Percentiles rank a stretch among this genome's conserved stretches.
phyloP scores from a whole-genome alignment of 148 eudicot species.

The Chenopodium album region DNA sequence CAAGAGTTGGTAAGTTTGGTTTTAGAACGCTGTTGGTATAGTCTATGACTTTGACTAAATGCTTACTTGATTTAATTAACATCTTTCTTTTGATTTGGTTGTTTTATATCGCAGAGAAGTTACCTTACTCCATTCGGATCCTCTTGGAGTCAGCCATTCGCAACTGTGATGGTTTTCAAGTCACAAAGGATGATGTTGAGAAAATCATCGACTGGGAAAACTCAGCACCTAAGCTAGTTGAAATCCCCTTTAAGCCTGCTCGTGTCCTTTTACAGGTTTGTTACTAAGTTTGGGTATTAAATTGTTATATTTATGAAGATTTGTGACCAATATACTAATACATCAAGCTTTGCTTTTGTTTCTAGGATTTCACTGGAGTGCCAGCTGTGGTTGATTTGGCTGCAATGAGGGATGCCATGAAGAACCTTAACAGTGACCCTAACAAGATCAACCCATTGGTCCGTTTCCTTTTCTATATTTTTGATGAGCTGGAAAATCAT shows the following conservation, averaged over 20 bases:
- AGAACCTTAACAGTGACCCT: slow-evolving; percentile 70
- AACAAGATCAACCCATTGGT: slow-evolving; percentile 97
- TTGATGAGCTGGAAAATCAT: not conserved
- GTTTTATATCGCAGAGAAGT: slow-evolving; percentile 48
- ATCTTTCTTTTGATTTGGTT: not conserved
- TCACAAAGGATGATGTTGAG: slow-evolving; percentile 80
- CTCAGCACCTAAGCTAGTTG: slow-evolving; percentile 84
- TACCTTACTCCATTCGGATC: slow-evolving; percentile 86
- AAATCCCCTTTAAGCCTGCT: slow-evolving; percentile 95
- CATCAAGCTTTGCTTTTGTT: slow-evolving; percentile 13
- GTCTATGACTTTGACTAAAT: not conserved
- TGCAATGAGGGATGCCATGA: slow-evolving; percentile 87
- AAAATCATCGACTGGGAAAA: slow-evolving; percentile 97
- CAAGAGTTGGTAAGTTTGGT: slow-evolving; percentile 63
- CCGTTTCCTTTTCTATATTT: slow-evolving; percentile 9
- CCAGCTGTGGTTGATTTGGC: slow-evolving; percentile 99
- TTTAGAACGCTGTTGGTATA: not conserved
- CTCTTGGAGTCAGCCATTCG: slow-evolving; percentile 90
- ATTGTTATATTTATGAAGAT: not conserved
- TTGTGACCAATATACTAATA: not conserved
- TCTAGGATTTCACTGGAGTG: slow-evolving; percentile 92
- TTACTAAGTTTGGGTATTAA: not conserved
- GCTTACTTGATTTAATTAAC: not conserved
- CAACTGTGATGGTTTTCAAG: slow-evolving; percentile 94
- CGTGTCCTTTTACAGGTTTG: slow-evolving; percentile 90